A percentile compares a stretch with the other conserved stretches of the same genome.
Evolutionary conservation across 306 rosid species (phyloP).

Genomic region (Notholithocarpus densiflorus): DNA sequence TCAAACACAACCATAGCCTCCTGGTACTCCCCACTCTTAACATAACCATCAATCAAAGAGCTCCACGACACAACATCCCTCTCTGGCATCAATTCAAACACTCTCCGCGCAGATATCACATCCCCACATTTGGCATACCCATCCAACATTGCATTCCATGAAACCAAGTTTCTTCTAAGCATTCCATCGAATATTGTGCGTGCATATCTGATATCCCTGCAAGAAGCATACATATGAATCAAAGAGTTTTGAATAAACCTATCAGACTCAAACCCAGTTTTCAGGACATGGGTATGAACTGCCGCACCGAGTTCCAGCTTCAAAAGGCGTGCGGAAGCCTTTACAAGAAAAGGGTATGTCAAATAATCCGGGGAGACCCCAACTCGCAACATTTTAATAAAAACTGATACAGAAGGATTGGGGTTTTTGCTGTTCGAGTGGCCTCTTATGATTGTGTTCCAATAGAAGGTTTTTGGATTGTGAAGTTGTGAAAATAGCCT

Average conservation of each 20-base stretch:
- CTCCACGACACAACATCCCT: slow-evolving; percentile 78
- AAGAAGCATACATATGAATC: slow-evolving; percentile 74
- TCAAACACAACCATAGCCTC: slow-evolving; percentile 61
- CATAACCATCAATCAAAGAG: slow-evolving; percentile 68
- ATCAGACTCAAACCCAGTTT: slow-evolving; percentile 53
- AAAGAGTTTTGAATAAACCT: slow-evolving; percentile 57
- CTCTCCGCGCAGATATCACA: slow-evolving; percentile 42
- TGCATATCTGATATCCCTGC: slow-evolving; percentile 48
- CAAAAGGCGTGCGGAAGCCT: slow-evolving; percentile 62
- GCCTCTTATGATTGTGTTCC: slow-evolving; percentile 68
- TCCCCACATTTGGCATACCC: slow-evolving; percentile 76
- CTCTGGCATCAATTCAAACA: slow-evolving; percentile 62
- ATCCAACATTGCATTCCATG: slow-evolving; percentile 78
- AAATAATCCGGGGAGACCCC: slow-evolving; percentile 61
- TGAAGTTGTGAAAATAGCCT: slow-evolving; percentile 49
- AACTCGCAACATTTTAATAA: slow-evolving; percentile 49
- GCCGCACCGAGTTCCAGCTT: slow-evolving; percentile 49
- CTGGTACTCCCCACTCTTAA: slow-evolving; percentile 50
- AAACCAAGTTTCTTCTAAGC: slow-evolving; percentile 46
- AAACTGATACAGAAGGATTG: slow-evolving; percentile 43
- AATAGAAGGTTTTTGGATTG: slow-evolving; percentile 47
- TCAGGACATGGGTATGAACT: slow-evolving; percentile 57
- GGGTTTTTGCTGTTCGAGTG: slow-evolving; percentile 61
- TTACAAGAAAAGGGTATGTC: slow-evolving; percentile 74
- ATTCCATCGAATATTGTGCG: slow-evolving; percentile 51